Evolutionary conservation across 2,329 filamentous ascomycete genomes (phyloP).

Genomic region (Arthroderma sp.): DNA sequence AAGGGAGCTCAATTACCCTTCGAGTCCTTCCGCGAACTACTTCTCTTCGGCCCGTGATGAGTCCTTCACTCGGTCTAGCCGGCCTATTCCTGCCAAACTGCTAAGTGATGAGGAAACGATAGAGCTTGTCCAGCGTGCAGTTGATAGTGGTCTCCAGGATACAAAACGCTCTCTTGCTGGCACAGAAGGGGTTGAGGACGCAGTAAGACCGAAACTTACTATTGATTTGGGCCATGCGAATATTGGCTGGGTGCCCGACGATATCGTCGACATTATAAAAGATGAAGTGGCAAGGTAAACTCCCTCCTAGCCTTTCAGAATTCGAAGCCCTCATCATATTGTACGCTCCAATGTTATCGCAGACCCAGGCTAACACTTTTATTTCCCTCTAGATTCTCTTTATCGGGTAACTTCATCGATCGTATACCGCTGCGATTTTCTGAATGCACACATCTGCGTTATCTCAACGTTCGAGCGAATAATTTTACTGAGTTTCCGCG

Average conservation of each 20-base stretch:
- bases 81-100: conserved; percentile 16
- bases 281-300: conserved; percentile 39
- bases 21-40: conserved; percentile 17
- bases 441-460: conserved; percentile 36
- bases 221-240: conserved; percentile 39
- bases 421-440: conserved; percentile 36
- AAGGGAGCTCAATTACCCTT: conserved; percentile 17
- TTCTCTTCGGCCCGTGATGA: conserved; percentile 18
- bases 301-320: not conserved
- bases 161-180: conserved; percentile 35
- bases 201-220: conserved; percentile 36
- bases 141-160: conserved; percentile 35
- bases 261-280: conserved; percentile 39
- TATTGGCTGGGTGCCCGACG: conserved; percentile 35
- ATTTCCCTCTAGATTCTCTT: conserved; percentile 27
- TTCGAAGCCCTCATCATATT: too few species aligned
- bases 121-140: conserved; percentile 30
- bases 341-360: too few species aligned
- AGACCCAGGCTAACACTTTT: conserved; percentile 4
- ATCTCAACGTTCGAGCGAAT: conserved; percentile 38
- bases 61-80: conserved; percentile 16
- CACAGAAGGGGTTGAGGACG: conserved; percentile 32
- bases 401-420: conserved; percentile 40
- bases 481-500: conserved; percentile 48
- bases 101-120: conserved; percentile 32